phyloP scores from a whole-genome alignment of 345 rosid species.

The Salix brachista region DNA sequence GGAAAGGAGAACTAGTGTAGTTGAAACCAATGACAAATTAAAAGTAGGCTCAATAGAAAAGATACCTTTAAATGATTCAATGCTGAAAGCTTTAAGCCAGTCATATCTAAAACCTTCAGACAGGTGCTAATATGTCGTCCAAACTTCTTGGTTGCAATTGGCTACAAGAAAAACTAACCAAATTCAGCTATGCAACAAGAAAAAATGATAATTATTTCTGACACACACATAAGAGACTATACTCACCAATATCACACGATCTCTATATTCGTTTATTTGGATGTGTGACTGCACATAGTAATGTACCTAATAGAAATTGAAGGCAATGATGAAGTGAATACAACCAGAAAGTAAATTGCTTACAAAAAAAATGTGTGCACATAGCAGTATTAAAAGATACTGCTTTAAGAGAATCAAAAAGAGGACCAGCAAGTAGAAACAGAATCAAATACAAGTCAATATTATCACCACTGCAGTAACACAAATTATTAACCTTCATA shows the following conservation, averaged over 20 bases:
- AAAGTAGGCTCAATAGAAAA: background rate
- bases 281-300: conserved; percentile 91
- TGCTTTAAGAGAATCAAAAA: too few species aligned
- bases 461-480: background rate
- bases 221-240: background rate
- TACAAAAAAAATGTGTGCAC: background rate
- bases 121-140: conserved; percentile 85
- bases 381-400: background rate
- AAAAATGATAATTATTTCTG: background rate
- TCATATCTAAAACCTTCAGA: conserved; percentile 84
- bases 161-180: conserved; percentile 17
- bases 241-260: conserved; percentile 82
- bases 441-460: background rate
- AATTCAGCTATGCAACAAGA: conserved; percentile 5
- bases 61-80: conserved; percentile 77
- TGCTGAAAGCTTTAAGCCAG: conserved; percentile 86
- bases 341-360: background rate
- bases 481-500: background rate
- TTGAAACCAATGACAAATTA: background rate
- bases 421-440: background rate
- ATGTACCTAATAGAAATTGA: conserved; percentile 50
- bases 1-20: too few species aligned
- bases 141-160: conserved; percentile 55
- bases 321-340: background rate
- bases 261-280: conserved; percentile 91